Conservation (phyloP, 2,329 filamentous ascomycete species). For the Verticillium nonalfalfae region DNA sequence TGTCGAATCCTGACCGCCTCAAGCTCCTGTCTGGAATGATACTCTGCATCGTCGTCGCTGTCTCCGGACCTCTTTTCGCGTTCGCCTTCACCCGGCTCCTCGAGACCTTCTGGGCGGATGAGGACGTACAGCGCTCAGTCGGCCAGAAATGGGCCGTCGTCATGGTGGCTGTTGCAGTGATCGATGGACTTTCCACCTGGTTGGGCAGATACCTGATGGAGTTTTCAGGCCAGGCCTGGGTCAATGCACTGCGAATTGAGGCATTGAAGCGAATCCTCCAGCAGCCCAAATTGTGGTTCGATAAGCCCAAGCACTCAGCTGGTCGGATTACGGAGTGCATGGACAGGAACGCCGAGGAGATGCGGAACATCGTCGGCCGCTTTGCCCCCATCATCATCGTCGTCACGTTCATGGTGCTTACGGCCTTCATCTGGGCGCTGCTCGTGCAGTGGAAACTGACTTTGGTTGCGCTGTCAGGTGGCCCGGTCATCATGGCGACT, state of each 20-base stretch:
- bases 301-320: constrained; percentile 58
- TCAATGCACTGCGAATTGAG: constrained; percentile 61
- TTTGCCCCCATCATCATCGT: constrained; percentile 68
- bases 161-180: constrained; percentile 60
- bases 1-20: constrained; percentile 44
- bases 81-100: constrained; percentile 70
- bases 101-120: constrained; percentile 56
- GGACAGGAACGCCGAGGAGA: constrained; percentile 80
- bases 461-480: constrained; percentile 63
- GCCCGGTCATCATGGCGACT: constrained; percentile 60
- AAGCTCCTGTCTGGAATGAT: constrained; percentile 55
- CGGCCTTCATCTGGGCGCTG: constrained; percentile 71
- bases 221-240: constrained; percentile 66
- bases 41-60: constrained; percentile 57
- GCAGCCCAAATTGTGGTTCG: constrained; percentile 77
- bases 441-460: constrained; percentile 73
- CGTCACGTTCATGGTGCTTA: constrained; percentile 56
- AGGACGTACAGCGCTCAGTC: constrained; percentile 35
- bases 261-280: constrained; percentile 64
- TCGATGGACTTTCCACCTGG: constrained; percentile 61
- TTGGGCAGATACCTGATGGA: constrained; percentile 68
- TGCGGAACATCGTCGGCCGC: constrained; percentile 72
- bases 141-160: constrained; percentile 62
- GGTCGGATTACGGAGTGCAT: constrained; percentile 62
- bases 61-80: constrained; percentile 67